A percentile compares a stretch with the other conserved stretches of the same genome.
Evolutionary conservation across 129 eudicot species (phyloP).

Genomic region (sunflower (Helianthus annuus)): HanXRQr2.0-SUNRISE NC_035447.2:70944197-70944696

Average conservation of each 20-base stretch:
- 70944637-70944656: too few relatives aligned
- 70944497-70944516: neutral
- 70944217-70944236: conserved; percentile 19
- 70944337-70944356: conserved; percentile 58
- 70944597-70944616: too few relatives aligned
- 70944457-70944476: neutral
- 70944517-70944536: too few relatives aligned
- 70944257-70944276: conserved; percentile 38
- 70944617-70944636: too few relatives aligned
- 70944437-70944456: conserved; percentile 58
- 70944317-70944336: conserved; percentile 45
- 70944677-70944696: too few relatives aligned
- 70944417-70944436: conserved; percentile 77
- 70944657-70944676: too few relatives aligned
- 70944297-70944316: conserved; percentile 59
- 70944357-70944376: conserved; percentile 70
- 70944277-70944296: conserved; percentile 32
- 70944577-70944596: too few relatives aligned
- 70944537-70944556: too few relatives aligned
- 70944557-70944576: too few relatives aligned
- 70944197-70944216: conserved; percentile 47
- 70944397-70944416: conserved; percentile 46
- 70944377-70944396: conserved; percentile 50
- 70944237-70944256: conserved; percentile 37
- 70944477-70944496: neutral